Percentiles rank a stretch among this genome's conserved stretches.
Evolutionary conservation across 805 yeast genomes (phyloP).

Genomic region (Metschnikowia henanensis): DNA sequence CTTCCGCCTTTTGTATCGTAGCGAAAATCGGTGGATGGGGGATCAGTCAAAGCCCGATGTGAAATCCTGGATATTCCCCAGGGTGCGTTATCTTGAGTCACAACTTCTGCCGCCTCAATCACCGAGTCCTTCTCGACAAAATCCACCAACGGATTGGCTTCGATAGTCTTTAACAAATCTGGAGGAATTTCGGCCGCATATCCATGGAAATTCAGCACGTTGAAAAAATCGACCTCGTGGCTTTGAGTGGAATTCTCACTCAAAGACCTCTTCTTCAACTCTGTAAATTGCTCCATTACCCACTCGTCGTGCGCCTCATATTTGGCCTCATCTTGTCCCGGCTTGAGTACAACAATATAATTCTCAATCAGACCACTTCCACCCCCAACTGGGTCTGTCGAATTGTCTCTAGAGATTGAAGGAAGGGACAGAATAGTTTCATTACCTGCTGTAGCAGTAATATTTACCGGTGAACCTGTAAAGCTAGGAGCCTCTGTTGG

Average conservation of each 20-base stretch:
- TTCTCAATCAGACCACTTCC: background rate
- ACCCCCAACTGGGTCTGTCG: no score
- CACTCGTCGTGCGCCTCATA: conserved; percentile 13
- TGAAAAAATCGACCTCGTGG: conserved; percentile 9
- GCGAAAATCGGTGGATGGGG: conserved; percentile 39
- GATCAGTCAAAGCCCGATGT: conserved; percentile 57
- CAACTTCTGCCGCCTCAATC: conserved; percentile 40
- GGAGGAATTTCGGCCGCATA: conserved; percentile 22
- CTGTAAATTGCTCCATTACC: conserved; percentile 8
- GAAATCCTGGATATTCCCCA: conserved; percentile 94
- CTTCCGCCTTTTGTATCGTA: conserved; percentile 74
- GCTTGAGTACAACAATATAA: conserved; percentile 18
- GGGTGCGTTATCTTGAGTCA: conserved; percentile 79
- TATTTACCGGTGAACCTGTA: no score
- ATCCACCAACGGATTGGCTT: conserved; percentile 17
- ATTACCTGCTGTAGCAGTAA: no score
- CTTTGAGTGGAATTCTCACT: conserved; percentile 14
- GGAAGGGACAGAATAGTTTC: no score
- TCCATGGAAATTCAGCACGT: conserved; percentile 17
- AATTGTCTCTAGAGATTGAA: no score
- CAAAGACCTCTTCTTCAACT: conserved; percentile 23
- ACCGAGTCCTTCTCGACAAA: conserved; percentile 24
- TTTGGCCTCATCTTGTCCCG: conserved; percentile 9
- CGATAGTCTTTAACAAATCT: conserved; percentile 14
- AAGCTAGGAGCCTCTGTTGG: no score